A percentile compares a stretch with the other conserved stretches of the same genome.
These are phyloP conservation scores for Caryopteris hybrid DNA, from an alignment of 305 asterid species.

Conservation along the genomic window DNA sequence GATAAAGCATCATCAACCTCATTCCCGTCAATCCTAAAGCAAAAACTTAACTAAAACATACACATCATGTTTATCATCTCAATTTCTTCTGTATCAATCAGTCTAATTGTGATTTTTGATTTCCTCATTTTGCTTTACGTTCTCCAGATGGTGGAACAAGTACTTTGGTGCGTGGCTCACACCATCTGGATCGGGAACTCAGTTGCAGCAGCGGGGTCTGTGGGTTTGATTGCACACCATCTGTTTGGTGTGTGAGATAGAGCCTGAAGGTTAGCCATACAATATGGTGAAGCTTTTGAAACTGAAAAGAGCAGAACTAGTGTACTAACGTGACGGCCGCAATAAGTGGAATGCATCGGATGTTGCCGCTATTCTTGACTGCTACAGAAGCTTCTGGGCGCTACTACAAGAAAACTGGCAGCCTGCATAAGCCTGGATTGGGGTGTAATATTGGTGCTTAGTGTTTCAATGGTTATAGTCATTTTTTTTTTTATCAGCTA, in stretches of 20 bases:
- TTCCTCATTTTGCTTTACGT: not conserved
- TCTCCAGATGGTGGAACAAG: conserved; percentile 90
- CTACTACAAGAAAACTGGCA: conserved; percentile 80
- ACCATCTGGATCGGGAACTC: conserved; percentile 93
- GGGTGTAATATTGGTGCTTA: too few species aligned
- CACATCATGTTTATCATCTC: too few species aligned
- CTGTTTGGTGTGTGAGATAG: conserved; percentile 97
- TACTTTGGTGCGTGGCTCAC: conserved; percentile 94
- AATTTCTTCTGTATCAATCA: too few species aligned
- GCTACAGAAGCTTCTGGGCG: conserved; percentile 87
- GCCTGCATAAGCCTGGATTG: too few species aligned
- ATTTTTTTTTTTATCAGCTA: too few species aligned
- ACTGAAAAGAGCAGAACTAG: conserved; percentile 75
- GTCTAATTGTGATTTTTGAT: too few species aligned
- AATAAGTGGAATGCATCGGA: too few species aligned
- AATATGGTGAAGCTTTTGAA: conserved; percentile 85
- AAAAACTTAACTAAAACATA: too few species aligned
- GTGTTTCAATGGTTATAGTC: conserved; percentile 92
- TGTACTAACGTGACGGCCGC: too few species aligned
- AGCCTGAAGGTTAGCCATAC: conserved; percentile 69
- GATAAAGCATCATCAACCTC: not conserved
- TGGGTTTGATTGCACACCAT: conserved; percentile 91
- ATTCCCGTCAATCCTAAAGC: not conserved
- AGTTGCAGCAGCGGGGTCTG: conserved; percentile 80
- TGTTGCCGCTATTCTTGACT: conserved; percentile 87